Evolutionary conservation across 371 early-diverging fungal species (phyloP), one percentile per base, ranked within the genome.

Genomic region (Mucor sp.): DNA sequence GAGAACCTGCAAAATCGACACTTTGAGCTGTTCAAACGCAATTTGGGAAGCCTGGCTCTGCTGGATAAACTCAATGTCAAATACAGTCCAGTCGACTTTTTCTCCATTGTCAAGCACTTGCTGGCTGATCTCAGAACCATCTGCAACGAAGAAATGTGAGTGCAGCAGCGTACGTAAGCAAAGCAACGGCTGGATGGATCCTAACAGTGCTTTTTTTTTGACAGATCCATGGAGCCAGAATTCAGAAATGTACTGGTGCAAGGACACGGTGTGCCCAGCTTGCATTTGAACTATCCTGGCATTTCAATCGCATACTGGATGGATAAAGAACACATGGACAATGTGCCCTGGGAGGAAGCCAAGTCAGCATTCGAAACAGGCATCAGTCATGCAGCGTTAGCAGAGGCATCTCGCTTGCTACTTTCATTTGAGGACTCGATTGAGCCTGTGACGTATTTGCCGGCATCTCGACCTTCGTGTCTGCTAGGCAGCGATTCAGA

Each of bases 261-360:
- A 65, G 88, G 86, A 0, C 88, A 86, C 53, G 88, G 88, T 41
- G 71, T 87, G 8, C 88, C 88, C 12, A 75, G 75, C 57, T 72
- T 78, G 17, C 80, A 87, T 47, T 60, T 83, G 15, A 79, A 76
- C 37, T 76, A 77, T 65, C 82, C 86, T n/a, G 88, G 88, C 14
- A 74, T 86, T 3, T 83, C 86, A 9, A 74, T 87, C 21, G 74
- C 81, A 2, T 87, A 85, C 59, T 87, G 85, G 86, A 78, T 83
- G n/a, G 74, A 76, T 25, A 80, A 80, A 48, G 59, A 63, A 0
- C 66, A 68, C 0, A 62, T 79, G 3, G 58, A 72, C 8, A 73
- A 68, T 12, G 77, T 68, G 3, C 68, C 82, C 43, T 87, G 87
- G 87, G 75, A 72, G 4, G 55, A 66, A 8, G 74, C 81, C 6